Evolutionary conservation across 2,329 filamentous ascomycete species (phyloP).

Genomic region (Chaetomium olivaceum): DNA sequence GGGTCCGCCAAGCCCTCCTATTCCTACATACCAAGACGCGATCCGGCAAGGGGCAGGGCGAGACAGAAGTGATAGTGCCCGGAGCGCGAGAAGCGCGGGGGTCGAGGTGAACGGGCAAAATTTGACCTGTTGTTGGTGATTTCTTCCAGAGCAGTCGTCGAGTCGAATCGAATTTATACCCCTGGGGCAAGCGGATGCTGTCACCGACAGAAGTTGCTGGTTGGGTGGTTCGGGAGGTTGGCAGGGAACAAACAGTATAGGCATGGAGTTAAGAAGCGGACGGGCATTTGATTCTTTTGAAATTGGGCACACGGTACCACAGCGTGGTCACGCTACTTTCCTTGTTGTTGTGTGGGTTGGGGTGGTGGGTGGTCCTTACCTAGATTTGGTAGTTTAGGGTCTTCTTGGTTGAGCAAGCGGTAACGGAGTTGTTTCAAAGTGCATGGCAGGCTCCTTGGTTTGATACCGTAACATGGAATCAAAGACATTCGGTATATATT

Average conservation of each 20-base stretch:
- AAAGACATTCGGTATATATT: neutral
- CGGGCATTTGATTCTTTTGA: neutral
- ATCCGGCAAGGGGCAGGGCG: constrained; percentile 56
- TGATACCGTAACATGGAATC: neutral
- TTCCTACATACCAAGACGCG: constrained; percentile 81
- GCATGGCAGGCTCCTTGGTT: neutral
- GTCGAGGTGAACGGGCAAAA: constrained; percentile 17
- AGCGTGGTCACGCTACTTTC: neutral
- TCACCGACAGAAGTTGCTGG: neutral
- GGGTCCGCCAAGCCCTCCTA: constrained; percentile 58
- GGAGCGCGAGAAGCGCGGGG: constrained; percentile 19
- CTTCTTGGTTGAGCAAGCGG: neutral
- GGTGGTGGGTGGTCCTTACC: neutral
- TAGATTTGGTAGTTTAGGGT: neutral
- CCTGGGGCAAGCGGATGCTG: neutral
- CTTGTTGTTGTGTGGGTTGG: neutral
- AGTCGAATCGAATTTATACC: constrained; percentile 8
- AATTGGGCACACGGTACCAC: constrained; percentile 10
- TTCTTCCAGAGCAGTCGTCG: neutral
- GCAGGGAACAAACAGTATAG: neutral
- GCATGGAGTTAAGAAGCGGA: neutral
- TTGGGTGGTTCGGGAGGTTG: neutral
- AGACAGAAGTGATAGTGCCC: constrained; percentile 47
- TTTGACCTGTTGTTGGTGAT: neutral
- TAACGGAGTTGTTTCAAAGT: neutral